Base-by-base conservation (phyloP, 108 stramenopile species). In the Nitzschia palea region DNA sequence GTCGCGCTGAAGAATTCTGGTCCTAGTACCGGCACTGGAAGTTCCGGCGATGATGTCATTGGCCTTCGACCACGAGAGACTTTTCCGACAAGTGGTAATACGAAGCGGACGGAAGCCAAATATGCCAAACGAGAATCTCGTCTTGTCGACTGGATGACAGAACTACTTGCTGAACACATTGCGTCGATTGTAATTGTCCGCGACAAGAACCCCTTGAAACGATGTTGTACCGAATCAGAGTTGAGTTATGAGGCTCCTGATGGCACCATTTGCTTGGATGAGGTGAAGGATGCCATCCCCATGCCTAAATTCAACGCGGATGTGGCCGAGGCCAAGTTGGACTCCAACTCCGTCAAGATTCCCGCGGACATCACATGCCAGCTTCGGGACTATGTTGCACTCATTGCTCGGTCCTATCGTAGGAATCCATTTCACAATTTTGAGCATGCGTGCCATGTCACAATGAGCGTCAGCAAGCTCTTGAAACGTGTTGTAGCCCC, bases 361-460 rank as follows among this genome's bases (percentile, higher is more conserved):
- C 65, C 65, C 17, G 40, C 20, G 1, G 59, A 60, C n/a, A 43
- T 60, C 5, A 2, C 23, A 3, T 6, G 2, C 9, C 1, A 18
- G 31, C 20, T 60, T 9, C 31, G 33, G 25, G 59, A 60, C 4
- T 81, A 70, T 31, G 70, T 86, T 5, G 31, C 28, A n/a, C 20
- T 44, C 8, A 73, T 83, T 18, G 65, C 71, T 15, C 32, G 55
- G 1, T 20, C 70, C 25, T 86, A 83, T 50, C 59, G 55, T 20
- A 27, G 40, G 5, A 78, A 81, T 12, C 44, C 55, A 26, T 86
- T 80, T 55, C 80, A 82, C 71, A 80, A 80, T 56, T 70, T 83
- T 18, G 86, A n/a, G 51, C 72, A 73, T 32, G 56, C 65, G 1
- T 55, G 53, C 52, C 52, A 71, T 44, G 86, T 86, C 9, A 76